Evolutionary conservation across 257 asterid genomes (phyloP).

Genomic region (Primulina huaijiensis): DNA sequence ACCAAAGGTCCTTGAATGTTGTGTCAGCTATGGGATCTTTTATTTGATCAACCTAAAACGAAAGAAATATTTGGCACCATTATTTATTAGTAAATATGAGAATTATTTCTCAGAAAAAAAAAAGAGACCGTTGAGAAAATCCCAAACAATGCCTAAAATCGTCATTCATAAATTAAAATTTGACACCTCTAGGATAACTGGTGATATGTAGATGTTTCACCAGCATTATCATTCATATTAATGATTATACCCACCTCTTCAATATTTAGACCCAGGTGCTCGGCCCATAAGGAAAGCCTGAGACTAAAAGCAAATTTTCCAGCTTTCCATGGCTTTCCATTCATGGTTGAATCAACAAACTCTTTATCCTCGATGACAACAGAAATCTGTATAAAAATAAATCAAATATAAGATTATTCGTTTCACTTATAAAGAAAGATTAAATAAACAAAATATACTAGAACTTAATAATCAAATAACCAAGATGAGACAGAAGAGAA

Average conservation of each 20-base stretch:
- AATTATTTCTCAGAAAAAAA: neutral
- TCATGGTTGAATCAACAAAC: constrained; percentile 73
- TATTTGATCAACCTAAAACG: constrained; percentile 52
- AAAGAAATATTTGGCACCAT: constrained; percentile 8
- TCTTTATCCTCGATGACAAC: constrained; percentile 77
- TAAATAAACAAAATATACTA: constrained; percentile 2
- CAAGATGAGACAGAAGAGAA: neutral
- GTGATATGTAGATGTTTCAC: constrained; percentile 11
- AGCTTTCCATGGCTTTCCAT: constrained; percentile 79
- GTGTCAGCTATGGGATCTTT: constrained; percentile 72
- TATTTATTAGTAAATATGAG: constrained; percentile 2
- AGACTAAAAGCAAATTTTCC: constrained; percentile 76
- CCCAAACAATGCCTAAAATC: constrained; percentile 1
- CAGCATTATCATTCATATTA: constrained; percentile 6
- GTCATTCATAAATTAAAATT: neutral
- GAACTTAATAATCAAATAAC: neutral
- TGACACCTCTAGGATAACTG: neutral
- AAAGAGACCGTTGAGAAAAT: constrained; percentile 9
- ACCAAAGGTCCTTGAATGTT: constrained; percentile 67
- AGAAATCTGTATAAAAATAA: constrained; percentile 54
- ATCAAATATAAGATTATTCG: neutral
- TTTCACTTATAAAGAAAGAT: constrained; percentile 3
- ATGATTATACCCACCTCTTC: constrained; percentile 52
- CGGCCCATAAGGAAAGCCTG: constrained; percentile 83
- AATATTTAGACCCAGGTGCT: constrained; percentile 71